These are phyloP conservation scores for Termitomyces sp. DNA, from an alignment of 768 basidiomycete species.

Conservation along the genomic window DNA sequence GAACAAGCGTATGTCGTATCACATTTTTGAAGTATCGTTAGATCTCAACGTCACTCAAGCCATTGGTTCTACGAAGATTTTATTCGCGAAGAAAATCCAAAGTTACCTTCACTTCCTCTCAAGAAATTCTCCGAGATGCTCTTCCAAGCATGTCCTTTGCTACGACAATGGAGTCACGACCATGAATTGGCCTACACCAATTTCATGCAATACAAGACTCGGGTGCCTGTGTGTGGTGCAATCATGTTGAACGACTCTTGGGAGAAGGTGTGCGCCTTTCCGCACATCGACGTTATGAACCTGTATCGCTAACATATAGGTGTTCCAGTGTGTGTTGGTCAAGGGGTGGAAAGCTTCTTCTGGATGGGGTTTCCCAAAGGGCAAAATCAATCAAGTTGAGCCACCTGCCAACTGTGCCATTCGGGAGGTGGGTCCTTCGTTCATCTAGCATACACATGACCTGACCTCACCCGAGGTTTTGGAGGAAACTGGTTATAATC, in stretches of 20 bases:
- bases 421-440: slow-evolving; percentile 66
- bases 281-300: not conserved
- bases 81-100: slow-evolving; percentile 85
- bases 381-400: slow-evolving; percentile 98
- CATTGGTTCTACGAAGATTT: slow-evolving; percentile 99
- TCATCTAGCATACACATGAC: not conserved
- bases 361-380: slow-evolving; percentile 99
- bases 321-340: slow-evolving; percentile 83
- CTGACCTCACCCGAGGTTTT: slow-evolving; percentile 57
- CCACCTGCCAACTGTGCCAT: slow-evolving; percentile 80
- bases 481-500: slow-evolving; percentile 96
- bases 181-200: slow-evolving; percentile 83
- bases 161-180: slow-evolving; percentile 80
- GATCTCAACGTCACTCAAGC: slow-evolving; percentile 36
- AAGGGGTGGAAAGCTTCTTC: slow-evolving; percentile 97
- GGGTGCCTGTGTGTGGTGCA: slow-evolving; percentile 96
- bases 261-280: slow-evolving; percentile 70
- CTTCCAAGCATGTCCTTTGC: slow-evolving; percentile 79
- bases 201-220: slow-evolving; percentile 95
- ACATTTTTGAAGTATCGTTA: slow-evolving; percentile 8
- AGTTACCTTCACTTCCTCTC: slow-evolving; percentile 82
- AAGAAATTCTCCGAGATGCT: slow-evolving; percentile 93
- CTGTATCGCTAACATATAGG: slow-evolving; percentile 4
- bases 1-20: slow-evolving; percentile 86
- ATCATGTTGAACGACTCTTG: slow-evolving; percentile 90